Percentiles rank a stretch among this genome's conserved stretches.
Conservation (phyloP, 148 eudicot species). For the Polygonum aviculare region DNA sequence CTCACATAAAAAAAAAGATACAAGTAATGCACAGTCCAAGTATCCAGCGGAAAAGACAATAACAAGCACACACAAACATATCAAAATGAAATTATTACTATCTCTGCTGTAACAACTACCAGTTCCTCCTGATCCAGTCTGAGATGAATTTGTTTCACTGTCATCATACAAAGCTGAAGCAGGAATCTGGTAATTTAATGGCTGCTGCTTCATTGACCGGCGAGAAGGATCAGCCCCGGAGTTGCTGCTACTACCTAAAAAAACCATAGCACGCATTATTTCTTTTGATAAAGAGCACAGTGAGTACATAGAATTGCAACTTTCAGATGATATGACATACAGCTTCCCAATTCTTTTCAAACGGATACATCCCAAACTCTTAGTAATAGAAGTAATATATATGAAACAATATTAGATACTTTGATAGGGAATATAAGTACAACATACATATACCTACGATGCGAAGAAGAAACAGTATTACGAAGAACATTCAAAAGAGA, state of each 20-base stretch:
- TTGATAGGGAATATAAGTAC: not conserved
- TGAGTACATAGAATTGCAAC: not conserved
- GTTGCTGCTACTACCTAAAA: conserved; percentile 31
- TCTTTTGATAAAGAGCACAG: not conserved
- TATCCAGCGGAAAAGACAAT: not conserved
- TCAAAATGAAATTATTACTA: not conserved
- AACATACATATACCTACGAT: not conserved
- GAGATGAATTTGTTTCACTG: conserved; percentile 31
- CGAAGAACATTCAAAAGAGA: not conserved
- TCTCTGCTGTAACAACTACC: conserved; percentile 20
- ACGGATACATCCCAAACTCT: not conserved
- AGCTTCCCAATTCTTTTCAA: not conserved
- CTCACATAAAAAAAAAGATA: not conserved
- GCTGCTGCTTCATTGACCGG: conserved; percentile 38
- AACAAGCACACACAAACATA: not conserved
- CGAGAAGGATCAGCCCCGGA: conserved; percentile 24
- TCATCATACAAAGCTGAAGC: conserved; percentile 73
- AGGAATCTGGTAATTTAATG: conserved; percentile 58
- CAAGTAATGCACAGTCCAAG: not conserved
- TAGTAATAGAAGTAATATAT: not conserved
- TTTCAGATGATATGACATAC: not conserved
- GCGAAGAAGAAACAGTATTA: not conserved
- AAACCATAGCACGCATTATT: not conserved
- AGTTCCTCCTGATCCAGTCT: conserved; percentile 30
- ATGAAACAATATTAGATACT: not conserved